Base-by-base conservation (phyloP, 441 rosid species). In the Populus hybrid region DNA sequence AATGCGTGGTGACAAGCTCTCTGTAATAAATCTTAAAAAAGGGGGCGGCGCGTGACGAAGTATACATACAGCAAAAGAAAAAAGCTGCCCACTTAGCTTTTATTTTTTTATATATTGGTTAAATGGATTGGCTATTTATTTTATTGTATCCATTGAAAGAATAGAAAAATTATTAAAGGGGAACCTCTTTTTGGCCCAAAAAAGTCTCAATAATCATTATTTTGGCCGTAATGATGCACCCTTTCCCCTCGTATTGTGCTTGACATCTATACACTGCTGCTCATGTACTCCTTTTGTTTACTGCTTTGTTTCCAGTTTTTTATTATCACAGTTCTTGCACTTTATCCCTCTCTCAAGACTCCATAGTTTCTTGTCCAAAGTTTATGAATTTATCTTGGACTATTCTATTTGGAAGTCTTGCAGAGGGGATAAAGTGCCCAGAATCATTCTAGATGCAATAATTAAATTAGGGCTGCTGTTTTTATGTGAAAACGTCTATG, bases 201-300 rank as follows among this genome's bases (percentile, higher is more conserved):
- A 63, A 86, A 85, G 84, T 76, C 73, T 77, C 4, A 2, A 76
- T 79, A 78, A 88, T 88, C 70, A 78, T 81, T 85, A 69, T 59
- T 78, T 85, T 83, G 7, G 1, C 79, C 50, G 68, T 10, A 84
- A 80, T 76, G 78, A 79, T 86, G 75, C 38, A 67, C n/a, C 24
- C 77, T 87, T 84, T 79, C 38, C 2, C 42, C 66, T 20, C 66
- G 70, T 65, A 32, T 77, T 30, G 79, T 46, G 61, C 54, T 50
- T 4, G 57, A 46, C 57, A 46, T 46, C 57, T 1, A 50, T 14
- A 4, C 57, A 4, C 57, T 50, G 57, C 20, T 50, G 57, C 7
- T 14, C 57, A 16, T 50, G 20, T 50, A 50, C 57, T 50, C 46
- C 1, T 5, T 1, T 5, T 14, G 57, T 5, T 50, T 14, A 50